Evolutionary conservation across 768 basidiomycete genomes (phyloP).

Genomic region (Pisolithus sp.): DNA sequence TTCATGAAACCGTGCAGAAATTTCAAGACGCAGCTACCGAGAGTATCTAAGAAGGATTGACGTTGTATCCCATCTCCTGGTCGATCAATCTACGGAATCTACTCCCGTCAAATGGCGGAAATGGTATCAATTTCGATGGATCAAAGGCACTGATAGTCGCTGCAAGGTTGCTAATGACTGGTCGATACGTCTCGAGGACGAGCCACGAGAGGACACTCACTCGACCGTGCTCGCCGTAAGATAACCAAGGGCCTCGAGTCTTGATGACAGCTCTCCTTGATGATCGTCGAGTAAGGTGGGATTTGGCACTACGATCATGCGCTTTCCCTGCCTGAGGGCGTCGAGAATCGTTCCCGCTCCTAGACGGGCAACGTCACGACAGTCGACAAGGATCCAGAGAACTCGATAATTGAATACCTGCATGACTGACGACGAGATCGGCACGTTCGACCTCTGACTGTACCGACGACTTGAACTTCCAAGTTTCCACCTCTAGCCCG

Average conservation of each 20-base stretch:
- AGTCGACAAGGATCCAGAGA: neutral
- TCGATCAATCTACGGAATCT: constrained; percentile 65
- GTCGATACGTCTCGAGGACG: constrained; percentile 5
- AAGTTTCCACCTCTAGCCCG: constrained; percentile 54
- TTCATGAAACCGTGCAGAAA: constrained; percentile 11
- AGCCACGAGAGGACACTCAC: constrained; percentile 36
- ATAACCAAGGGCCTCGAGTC: constrained; percentile 53
- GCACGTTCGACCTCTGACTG: constrained; percentile 56
- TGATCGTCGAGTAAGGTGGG: constrained; percentile 86
- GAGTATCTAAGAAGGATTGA: constrained; percentile 14
- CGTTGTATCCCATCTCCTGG: constrained; percentile 68
- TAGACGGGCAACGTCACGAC: constrained; percentile 24
- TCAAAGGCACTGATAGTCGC: constrained; percentile 47
- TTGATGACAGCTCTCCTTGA: constrained; percentile 80
- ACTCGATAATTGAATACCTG: constrained; percentile 48
- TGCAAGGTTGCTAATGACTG: constrained; percentile 43
- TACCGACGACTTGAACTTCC: constrained; percentile 72
- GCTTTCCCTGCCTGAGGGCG: constrained; percentile 66
- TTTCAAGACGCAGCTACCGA: constrained; percentile 3
- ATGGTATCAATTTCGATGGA: constrained; percentile 39
- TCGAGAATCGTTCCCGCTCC: constrained; percentile 95
- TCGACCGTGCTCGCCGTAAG: constrained; percentile 48
- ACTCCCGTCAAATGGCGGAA: constrained; percentile 63
- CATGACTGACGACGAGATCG: constrained; percentile 87
- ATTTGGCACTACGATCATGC: constrained; percentile 87